Evolutionary conservation across 1,284 basidiomycete genomes (phyloP).

Genomic region (Coniferiporia weirii): DNA sequence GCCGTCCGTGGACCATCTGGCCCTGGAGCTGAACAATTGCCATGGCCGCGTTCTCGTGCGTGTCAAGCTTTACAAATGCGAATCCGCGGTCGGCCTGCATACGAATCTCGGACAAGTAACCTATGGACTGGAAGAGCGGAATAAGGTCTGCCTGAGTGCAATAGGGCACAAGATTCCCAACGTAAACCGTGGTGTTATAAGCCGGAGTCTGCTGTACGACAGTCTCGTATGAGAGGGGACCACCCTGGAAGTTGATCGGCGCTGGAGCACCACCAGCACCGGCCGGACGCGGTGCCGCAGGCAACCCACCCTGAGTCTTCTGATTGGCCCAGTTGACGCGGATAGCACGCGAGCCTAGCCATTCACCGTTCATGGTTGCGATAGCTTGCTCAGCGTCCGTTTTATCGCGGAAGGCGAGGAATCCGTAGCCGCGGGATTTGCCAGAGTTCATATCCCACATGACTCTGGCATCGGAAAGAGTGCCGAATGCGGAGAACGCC

Average conservation of each 20-base stretch:
- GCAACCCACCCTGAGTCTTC: constrained; percentile 76
- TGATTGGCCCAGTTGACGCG: constrained; percentile 99
- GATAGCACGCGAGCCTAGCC: constrained; percentile 95
- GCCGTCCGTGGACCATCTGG: constrained; percentile 91
- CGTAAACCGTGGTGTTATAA: constrained; percentile 95
- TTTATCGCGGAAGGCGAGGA: constrained; percentile 92
- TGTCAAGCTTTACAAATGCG: constrained; percentile 97
- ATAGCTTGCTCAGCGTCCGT: constrained; percentile 98
- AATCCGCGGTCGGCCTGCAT: constrained; percentile 98
- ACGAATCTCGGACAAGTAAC: constrained; percentile 95
- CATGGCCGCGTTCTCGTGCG: constrained; percentile 95
- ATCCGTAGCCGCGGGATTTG: constrained; percentile 92
- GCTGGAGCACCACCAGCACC: constrained; percentile 62
- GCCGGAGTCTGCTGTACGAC: constrained; percentile 87
- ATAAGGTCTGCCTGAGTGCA: constrained; percentile 94
- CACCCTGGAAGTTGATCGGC: constrained; percentile 81
- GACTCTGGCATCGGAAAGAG: constrained; percentile 92
- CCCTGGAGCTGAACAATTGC: constrained; percentile 95
- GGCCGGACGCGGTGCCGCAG: constrained; percentile 32
- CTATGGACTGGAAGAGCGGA: constrained; percentile 94
- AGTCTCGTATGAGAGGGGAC: constrained; percentile 81
- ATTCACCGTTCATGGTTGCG: constrained; percentile 98
- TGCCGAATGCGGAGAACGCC: constrained; percentile 93
- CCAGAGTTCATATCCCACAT: constrained; percentile 99
- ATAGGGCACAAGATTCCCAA: constrained; percentile 96